Base-by-base conservation (phyloP, 768 basidiomycete species). In the Calocybe cyanea region DNA sequence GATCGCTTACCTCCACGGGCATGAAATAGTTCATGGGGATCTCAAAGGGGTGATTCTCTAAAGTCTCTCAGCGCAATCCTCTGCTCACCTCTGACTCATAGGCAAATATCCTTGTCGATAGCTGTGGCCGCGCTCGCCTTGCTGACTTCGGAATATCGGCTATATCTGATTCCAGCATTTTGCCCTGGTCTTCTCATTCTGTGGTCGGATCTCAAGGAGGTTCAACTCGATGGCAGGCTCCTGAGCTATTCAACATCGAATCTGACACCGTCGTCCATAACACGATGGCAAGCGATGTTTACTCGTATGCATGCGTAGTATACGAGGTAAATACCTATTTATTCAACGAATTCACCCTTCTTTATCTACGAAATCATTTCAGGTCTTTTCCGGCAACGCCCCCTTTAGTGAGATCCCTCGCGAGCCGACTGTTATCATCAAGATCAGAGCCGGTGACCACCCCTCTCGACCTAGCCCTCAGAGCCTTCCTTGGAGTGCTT, bases 1-100 rank as follows among this genome's bases (percentile, higher is more conserved):
- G 2, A 30, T 42, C 3, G 2, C 14, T 17, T 42, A 42, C 30
- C 21, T 42, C 17, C 39, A 41, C 17, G 24, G n/a, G 17, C 7
- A 41, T 10, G 39, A 24, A 3, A 41, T 41, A n/a, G 39, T 41
- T n/a, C 39, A 41, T 41, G 39, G 39, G 14, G 39, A 41, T 23
- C 23, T 41, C 20, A 41, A 41, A 18, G 24, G 20, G 17, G 39
- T 41, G 25, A 32, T 15, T 18, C 15, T 11, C 6, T 15, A 7
- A 35, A 5, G 7, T 14, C 34, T n/a, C 34, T 31, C 14, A 15
- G 13, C 21, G 4, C 10, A 11, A 15, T 18, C n/a, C 6, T 19
- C 15, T 15, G 14, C 24, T 17, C 21, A 7, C 20, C 11, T 30
- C 30, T n/a, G n/a, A n/a, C n/a, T n/a, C n/a, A n/a, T n/a, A 42